Conservation (phyloP, 2,329 filamentous ascomycete species). For the Amphichorda felina region DNA sequence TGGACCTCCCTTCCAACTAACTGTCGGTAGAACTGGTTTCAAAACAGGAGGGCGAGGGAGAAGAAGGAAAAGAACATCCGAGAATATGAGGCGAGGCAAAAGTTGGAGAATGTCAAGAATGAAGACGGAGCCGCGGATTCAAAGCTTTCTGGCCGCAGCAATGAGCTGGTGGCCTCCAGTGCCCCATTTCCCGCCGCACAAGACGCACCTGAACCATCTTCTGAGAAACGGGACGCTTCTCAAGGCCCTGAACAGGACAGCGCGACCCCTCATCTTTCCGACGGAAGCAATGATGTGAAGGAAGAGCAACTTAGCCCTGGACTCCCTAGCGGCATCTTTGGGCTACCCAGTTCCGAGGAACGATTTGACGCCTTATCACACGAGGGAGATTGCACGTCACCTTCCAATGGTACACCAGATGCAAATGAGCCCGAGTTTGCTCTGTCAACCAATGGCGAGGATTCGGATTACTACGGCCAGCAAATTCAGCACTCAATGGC, state of each 20-base stretch:
- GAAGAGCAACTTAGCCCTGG: not conserved
- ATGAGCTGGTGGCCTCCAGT: slow-evolving; percentile 26
- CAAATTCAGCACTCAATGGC: not conserved
- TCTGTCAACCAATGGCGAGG: slow-evolving; percentile 1
- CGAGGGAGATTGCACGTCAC: not conserved
- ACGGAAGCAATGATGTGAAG: not conserved
- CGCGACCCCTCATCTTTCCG: not conserved
- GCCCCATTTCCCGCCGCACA: slow-evolving; percentile 20
- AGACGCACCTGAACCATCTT: too few species aligned
- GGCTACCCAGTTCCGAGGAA: too few species aligned
- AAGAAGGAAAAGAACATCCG: slow-evolving; percentile 49
- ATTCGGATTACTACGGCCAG: not conserved
- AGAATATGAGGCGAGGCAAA: slow-evolving; percentile 25
- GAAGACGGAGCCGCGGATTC: slow-evolving; percentile 12
- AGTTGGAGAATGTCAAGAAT: slow-evolving; percentile 19
- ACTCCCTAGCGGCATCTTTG: not conserved
- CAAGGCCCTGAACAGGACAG: not conserved
- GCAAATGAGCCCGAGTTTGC: slow-evolving; percentile 1
- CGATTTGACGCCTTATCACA: too few species aligned
- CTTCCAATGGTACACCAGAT: slow-evolving; percentile 2
- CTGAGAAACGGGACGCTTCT: slow-evolving; percentile 1
- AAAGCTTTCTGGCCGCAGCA: slow-evolving; percentile 15
- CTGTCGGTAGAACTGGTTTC: slow-evolving; percentile 51
- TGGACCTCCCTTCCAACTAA: slow-evolving; percentile 13
- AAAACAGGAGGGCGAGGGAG: slow-evolving; percentile 52